Conservation (phyloP, 805 yeast genomes). For the Cyberlindnera mycetangii region DNA sequence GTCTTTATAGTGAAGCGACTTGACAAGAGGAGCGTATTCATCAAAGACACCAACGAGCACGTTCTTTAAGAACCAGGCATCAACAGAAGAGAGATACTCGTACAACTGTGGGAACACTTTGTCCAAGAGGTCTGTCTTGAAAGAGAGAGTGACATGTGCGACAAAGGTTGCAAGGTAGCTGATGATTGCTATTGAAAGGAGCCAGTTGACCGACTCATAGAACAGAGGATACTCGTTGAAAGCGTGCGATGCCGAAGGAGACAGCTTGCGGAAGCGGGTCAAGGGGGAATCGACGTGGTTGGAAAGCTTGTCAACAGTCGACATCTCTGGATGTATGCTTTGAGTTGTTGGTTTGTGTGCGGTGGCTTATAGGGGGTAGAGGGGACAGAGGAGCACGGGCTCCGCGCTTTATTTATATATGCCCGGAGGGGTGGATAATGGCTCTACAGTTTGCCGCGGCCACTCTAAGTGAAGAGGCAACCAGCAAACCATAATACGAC, state of each 20-base stretch:
- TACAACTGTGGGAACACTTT: conserved; percentile 8
- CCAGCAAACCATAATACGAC: too few species aligned
- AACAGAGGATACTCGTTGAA: conserved; percentile 16
- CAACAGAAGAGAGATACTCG: background rate
- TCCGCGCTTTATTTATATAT: background rate
- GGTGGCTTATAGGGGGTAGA: background rate
- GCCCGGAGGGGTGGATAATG: background rate
- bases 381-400: background rate
- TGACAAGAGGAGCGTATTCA: conserved; percentile 7
- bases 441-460: too few species aligned
- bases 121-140: conserved; percentile 11
- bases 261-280: conserved; percentile 17
- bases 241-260: conserved; percentile 11
- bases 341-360: background rate
- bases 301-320: conserved; percentile 11
- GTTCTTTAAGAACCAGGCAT: conserved; percentile 6
- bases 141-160: conserved; percentile 8
- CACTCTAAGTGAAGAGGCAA: too few species aligned
- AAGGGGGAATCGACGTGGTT: conserved; percentile 19
- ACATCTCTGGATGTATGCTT: background rate
- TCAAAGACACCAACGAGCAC: conserved; percentile 11
- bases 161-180: conserved; percentile 12
- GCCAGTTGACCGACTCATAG: conserved; percentile 6
- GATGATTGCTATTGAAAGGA: conserved; percentile 11
- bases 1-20: conserved; percentile 9